Conservation (phyloP, 176 grass and related monocot species). For the barley (Hordeum vulgare) region DNA sequence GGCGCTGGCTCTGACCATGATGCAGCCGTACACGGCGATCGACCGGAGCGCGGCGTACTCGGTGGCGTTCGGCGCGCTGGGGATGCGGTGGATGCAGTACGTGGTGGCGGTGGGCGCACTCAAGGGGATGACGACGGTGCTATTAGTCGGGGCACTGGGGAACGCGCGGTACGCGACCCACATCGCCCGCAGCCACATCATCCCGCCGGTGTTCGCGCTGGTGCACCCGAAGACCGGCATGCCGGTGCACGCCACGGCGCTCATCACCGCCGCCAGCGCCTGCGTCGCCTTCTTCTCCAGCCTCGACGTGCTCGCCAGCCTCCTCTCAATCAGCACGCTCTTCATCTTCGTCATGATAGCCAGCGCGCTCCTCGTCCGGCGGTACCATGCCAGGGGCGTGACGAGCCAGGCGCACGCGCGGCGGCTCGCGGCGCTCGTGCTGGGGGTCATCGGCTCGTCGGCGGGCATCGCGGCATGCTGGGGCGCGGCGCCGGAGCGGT, state of each 20-base stretch:
- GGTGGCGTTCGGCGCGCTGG: slow-evolving; percentile 39
- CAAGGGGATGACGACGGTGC: slow-evolving; percentile 7
- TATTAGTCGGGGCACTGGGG: neutral
- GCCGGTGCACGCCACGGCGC: neutral
- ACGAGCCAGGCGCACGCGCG: neutral
- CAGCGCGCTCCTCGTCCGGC: neutral
- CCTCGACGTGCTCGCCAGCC: slow-evolving; percentile 7
- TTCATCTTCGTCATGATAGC: slow-evolving; percentile 9
- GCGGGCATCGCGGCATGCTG: neutral
- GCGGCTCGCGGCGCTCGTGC: neutral
- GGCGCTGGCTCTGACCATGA: slow-evolving; percentile 87
- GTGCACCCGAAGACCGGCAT: slow-evolving; percentile 9
- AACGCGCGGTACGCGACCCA: neutral
- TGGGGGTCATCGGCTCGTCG: neutral
- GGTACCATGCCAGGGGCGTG: neutral
- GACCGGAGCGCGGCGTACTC: slow-evolving; percentile 62
- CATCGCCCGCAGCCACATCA: slow-evolving; percentile 12
- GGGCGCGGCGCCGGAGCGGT: neutral
- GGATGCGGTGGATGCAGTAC: neutral
- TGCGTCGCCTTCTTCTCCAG: neutral
- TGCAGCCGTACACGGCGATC: slow-evolving; percentile 74
- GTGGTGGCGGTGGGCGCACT: neutral
- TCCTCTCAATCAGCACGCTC: slow-evolving; percentile 2
- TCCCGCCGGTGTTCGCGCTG: slow-evolving; percentile 14
- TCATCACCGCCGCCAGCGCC: neutral